phyloP scores from a whole-genome alignment of 1,139 yeast genomes.

The Kazachstania sp. region DNA sequence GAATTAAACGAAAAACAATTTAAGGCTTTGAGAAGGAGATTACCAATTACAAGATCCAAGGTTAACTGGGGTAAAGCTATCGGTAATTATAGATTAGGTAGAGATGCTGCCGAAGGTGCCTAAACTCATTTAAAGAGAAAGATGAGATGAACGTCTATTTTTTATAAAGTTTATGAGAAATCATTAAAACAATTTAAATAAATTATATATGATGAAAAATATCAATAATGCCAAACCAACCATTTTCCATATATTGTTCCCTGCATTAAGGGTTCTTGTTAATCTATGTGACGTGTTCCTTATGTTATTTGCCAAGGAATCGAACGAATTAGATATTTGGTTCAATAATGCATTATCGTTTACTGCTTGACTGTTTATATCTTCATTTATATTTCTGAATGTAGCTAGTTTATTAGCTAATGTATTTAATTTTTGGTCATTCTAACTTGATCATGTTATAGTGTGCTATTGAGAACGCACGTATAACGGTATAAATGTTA shows the following conservation, averaged over 20 bases:
- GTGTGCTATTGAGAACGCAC: not conserved
- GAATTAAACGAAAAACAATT: constrained; percentile 72
- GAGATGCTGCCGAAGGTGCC: constrained; percentile 52
- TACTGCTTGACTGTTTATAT: constrained; percentile 52
- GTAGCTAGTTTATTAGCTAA: constrained; percentile 54
- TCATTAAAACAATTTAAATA: constrained; percentile 44
- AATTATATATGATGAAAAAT: constrained; percentile 60
- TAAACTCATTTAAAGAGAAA: not conserved
- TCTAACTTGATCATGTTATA: constrained; percentile 30
- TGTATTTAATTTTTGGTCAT: constrained; percentile 50
- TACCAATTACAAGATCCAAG: constrained; percentile 86
- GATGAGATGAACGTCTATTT: not conserved
- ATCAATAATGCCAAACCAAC: constrained; percentile 50
- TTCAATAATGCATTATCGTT: constrained; percentile 51
- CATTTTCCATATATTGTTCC: constrained; percentile 49
- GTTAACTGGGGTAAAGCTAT: constrained; percentile 94
- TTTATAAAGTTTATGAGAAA: not conserved
- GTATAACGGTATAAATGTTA: not conserved
- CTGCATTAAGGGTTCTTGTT: constrained; percentile 48
- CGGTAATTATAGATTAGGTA: constrained; percentile 81
- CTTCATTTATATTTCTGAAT: constrained; percentile 53
- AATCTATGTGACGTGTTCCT: constrained; percentile 61
- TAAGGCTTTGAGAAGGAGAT: constrained; percentile 77
- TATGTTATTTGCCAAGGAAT: constrained; percentile 50
- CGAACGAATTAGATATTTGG: constrained; percentile 50